A percentile compares a stretch with the other conserved stretches of the same genome.
These are phyloP conservation scores for Flaveria robusta DNA, from an alignment of 129 eudicot species.

Conservation along the genomic window DNA sequence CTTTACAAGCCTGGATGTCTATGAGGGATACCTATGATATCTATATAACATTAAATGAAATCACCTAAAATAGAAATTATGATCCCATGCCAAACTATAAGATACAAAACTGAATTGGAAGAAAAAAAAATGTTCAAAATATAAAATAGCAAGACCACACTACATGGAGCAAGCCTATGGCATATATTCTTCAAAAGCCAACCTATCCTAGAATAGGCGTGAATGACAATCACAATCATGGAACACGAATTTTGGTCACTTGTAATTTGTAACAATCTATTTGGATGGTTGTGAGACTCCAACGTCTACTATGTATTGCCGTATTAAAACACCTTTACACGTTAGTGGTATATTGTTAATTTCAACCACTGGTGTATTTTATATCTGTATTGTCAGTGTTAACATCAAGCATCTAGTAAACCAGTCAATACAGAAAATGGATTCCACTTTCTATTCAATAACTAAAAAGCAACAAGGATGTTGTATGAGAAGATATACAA, in stretches of 20 bases:
- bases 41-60: too few species aligned
- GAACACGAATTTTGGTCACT: conserved; percentile 33
- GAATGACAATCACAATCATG: conserved; percentile 28
- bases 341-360: conserved; percentile 5
- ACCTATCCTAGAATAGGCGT: conserved; percentile 25
- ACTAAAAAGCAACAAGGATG: neutral
- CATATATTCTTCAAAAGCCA: conserved; percentile 34
- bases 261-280: conserved; percentile 35
- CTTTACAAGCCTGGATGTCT: too few species aligned
- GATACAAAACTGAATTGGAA: conserved; percentile 10
- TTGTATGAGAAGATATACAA: neutral
- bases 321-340: conserved; percentile 22
- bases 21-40: too few species aligned
- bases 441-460: conserved; percentile 15
- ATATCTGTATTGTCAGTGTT: neutral
- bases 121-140: conserved; percentile 18
- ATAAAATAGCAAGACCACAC: conserved; percentile 22
- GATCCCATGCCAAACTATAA: conserved; percentile 28
- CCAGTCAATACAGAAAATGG: conserved; percentile 21
- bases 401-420: conserved; percentile 19
- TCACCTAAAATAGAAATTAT: too few species aligned
- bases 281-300: conserved; percentile 37
- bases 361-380: conserved; percentile 17
- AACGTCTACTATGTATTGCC: conserved; percentile 9
- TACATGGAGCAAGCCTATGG: conserved; percentile 29